A percentile compares a stretch with the other conserved stretches of the same genome.
phyloP scores from a whole-genome alignment of 129 eudicot species.

The Flaveria sonorensis region DNA sequence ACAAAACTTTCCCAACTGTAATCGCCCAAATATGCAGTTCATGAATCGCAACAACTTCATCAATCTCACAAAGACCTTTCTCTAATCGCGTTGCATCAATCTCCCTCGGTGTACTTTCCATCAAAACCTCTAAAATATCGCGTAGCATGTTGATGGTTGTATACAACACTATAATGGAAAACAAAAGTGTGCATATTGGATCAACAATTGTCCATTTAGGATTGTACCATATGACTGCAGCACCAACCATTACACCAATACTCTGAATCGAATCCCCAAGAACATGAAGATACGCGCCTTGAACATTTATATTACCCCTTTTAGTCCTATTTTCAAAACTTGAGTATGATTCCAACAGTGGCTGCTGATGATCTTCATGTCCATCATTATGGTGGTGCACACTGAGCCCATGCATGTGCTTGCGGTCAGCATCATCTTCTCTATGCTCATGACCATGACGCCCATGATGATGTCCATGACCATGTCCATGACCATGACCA shows the following conservation, averaged over 20 bases:
- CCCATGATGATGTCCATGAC: conserved; percentile 30
- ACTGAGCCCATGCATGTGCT: conserved; percentile 36
- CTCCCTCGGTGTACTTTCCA: conserved; percentile 83
- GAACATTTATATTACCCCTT: conserved; percentile 49
- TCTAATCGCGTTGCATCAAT: conserved; percentile 65
- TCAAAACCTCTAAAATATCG: conserved; percentile 64
- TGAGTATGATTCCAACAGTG: conserved; percentile 27
- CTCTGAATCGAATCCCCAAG: conserved; percentile 71
- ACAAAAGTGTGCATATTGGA: conserved; percentile 62
- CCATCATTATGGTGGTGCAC: conserved; percentile 28
- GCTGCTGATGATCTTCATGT: conserved; percentile 36
- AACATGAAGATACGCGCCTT: conserved; percentile 75
- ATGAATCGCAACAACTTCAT: conserved; percentile 69
- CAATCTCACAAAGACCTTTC: conserved; percentile 60
- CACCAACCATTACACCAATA: conserved; percentile 77
- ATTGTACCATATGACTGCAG: conserved; percentile 61
- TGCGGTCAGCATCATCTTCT: neutral
- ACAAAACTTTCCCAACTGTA: conserved; percentile 61
- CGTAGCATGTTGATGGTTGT: conserved; percentile 69
- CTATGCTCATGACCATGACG: conserved; percentile 19
- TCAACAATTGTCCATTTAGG: conserved; percentile 67
- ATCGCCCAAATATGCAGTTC: conserved; percentile 85
- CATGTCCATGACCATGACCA: too few species aligned
- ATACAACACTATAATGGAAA: conserved; percentile 57
- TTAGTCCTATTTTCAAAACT: conserved; percentile 26